phyloP scores from a whole-genome alignment of 352 stramenopile genomes.

The Globisporangium solare region DNA sequence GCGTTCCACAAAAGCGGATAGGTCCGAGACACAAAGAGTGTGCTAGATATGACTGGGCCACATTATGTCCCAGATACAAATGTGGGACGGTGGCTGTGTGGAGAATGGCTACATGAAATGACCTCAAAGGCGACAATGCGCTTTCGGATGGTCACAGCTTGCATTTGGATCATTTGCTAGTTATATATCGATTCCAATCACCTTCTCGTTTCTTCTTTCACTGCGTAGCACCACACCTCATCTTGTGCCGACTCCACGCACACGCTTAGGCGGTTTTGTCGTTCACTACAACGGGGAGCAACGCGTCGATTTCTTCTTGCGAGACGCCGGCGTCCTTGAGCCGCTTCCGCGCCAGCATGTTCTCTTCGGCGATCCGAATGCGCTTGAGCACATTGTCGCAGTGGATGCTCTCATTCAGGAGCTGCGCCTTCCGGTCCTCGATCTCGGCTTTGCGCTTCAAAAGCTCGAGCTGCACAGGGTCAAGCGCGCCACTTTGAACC shows the following conservation, averaged over 20 bases:
- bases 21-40: too few relatives aligned
- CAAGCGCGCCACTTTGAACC: too few relatives aligned
- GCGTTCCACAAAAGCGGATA: too few relatives aligned
- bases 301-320: slow-evolving; percentile 8
- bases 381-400: slow-evolving; percentile 15
- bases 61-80: background rate
- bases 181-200: too few relatives aligned
- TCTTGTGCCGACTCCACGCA: too few relatives aligned
- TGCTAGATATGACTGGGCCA: background rate
- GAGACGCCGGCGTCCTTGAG: slow-evolving; percentile 25
- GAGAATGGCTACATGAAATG: too few relatives aligned
- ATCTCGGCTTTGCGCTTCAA: slow-evolving; percentile 10
- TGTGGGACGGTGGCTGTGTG: background rate
- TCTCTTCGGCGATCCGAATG: slow-evolving; percentile 11
- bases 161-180: too few relatives aligned
- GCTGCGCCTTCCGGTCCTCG: slow-evolving; percentile 7
- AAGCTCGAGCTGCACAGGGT: background rate
- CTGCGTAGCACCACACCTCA: too few relatives aligned
- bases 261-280: background rate
- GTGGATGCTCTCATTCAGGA: slow-evolving; percentile 13
- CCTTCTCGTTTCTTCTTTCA: too few relatives aligned
- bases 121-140: too few relatives aligned
- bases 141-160: too few relatives aligned
- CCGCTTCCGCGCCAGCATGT: slow-evolving; percentile 31
- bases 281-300: slow-evolving; percentile 3